Evolutionary conservation across 495 filamentous ascomycete species (phyloP), one percentile per base, ranked within the genome.

Genomic region (Xanthoparmelia taractica): DNA sequence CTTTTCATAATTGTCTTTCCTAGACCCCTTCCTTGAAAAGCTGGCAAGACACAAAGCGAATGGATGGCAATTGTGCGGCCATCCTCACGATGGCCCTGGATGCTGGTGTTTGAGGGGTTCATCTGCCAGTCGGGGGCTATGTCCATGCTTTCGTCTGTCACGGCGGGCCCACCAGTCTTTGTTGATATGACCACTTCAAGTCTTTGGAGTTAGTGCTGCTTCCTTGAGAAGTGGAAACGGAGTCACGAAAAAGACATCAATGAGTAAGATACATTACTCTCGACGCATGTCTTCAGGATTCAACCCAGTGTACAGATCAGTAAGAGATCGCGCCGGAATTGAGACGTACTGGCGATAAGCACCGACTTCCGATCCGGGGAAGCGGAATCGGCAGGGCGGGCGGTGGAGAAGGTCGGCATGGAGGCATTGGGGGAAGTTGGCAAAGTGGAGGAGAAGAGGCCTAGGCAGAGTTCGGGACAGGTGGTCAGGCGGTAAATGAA

Each of bases 41-140:
- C 79, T 1, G 88, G 90, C 40, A 87, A 76, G 29, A 96, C 87
- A 20, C 88, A 89, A 1, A 97, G 77, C 0, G 89, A 93, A 71
- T 96, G 92, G 41, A 96, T 71, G 25, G 83, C 88, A 59, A 97
- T 76, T 4, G 91, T 94, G 41, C 83, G 68, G 38, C 91, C 92
- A 4, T 72, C 70, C 62, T 92, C 87, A 58, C 88, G 81, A 71
- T 96, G 89, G 45, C 85, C 67, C 71, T 70, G 54, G 58, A 25
- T 58, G 40, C 57, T n/a, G 29, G 41, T n/a, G n/a, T 36, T 60
- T 27, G 52, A 45, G 20, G 33, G 66, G 6, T 54, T 63, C 10
- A 73, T 73, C 58, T 78, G 75, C 85, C 87, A 91, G 67, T 89
- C 80, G 54, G 72, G 70, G 1, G 90, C 89, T 47, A 86, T 76